Conservation (phyloP, 345 rosid genomes). For the Anastatica hierochuntica region DNA sequence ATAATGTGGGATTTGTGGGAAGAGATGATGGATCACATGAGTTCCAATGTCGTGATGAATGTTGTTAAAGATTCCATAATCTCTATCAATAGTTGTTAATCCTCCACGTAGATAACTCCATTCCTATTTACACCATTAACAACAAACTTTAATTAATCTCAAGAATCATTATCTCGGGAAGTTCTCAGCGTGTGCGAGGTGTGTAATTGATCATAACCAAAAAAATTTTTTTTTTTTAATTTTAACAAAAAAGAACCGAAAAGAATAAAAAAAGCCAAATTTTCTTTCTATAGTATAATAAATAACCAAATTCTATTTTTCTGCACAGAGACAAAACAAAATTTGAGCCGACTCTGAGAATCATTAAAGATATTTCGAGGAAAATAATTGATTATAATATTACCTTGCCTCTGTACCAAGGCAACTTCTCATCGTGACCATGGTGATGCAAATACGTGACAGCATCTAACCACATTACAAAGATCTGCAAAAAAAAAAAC, state of each 20-base stretch:
- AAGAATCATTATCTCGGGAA: neutral
- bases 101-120: constrained; percentile 91
- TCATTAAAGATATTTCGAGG: too few species aligned
- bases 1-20: constrained; percentile 94
- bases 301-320: too few species aligned
- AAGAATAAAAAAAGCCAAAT: too few species aligned
- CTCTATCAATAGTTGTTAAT: constrained; percentile 76
- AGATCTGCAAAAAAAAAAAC: constrained; percentile 32
- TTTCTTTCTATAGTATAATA: too few species aligned
- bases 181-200: too few species aligned
- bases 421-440: constrained; percentile 67
- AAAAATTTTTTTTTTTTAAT: too few species aligned
- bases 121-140: constrained; percentile 30
- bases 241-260: too few species aligned
- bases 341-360: too few species aligned
- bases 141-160: neutral
- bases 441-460: constrained; percentile 92
- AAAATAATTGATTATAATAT: too few species aligned
- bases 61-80: constrained; percentile 65
- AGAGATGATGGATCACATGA: constrained; percentile 85
- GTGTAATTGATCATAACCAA: too few species aligned
- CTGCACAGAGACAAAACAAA: too few species aligned
- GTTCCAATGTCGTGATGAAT: constrained; percentile 93
- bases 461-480: constrained; percentile 73
- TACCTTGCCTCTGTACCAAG: constrained; percentile 97